Evolutionary conservation across 768 basidiomycete species (phyloP).

Genomic region (Boletus bicolor): DNA sequence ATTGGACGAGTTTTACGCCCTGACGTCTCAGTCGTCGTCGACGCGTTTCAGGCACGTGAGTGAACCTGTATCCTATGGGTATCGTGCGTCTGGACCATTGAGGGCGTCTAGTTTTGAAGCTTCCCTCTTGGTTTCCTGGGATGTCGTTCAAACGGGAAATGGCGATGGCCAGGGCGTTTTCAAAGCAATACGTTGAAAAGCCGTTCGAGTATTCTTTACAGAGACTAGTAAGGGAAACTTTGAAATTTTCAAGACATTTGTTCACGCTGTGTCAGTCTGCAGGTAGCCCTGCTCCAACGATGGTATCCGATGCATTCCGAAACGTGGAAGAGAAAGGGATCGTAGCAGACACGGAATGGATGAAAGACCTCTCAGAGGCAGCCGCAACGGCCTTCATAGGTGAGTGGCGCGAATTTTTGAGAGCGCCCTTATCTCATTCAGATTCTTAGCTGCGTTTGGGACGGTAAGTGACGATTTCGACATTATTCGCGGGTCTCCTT

Average conservation of each 20-base stretch:
- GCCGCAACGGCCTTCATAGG: constrained; percentile 24
- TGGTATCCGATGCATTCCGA: constrained; percentile 21
- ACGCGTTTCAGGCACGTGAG: constrained; percentile 18
- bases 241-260: neutral
- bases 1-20: constrained; percentile 12
- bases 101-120: constrained; percentile 11
- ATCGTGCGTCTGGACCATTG: neutral
- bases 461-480: constrained; percentile 10
- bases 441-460: constrained; percentile 15
- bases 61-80: neutral
- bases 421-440: neutral
- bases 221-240: constrained; percentile 13
- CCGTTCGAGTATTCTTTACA: constrained; percentile 16
- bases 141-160: constrained; percentile 25
- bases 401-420: neutral
- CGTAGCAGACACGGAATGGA: neutral
- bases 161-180: constrained; percentile 9
- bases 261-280: constrained; percentile 9
- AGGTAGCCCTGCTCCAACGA: constrained; percentile 11
- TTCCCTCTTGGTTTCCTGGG: constrained; percentile 24
- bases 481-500: neutral
- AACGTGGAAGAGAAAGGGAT: constrained; percentile 7
- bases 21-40: constrained; percentile 16
- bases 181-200: constrained; percentile 15
- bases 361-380: constrained; percentile 17